Percentiles rank a stretch among this genome's conserved stretches.
Conservation (phyloP, 2,329 filamentous ascomycete genomes). For the Colletotrichum sidae region DNA sequence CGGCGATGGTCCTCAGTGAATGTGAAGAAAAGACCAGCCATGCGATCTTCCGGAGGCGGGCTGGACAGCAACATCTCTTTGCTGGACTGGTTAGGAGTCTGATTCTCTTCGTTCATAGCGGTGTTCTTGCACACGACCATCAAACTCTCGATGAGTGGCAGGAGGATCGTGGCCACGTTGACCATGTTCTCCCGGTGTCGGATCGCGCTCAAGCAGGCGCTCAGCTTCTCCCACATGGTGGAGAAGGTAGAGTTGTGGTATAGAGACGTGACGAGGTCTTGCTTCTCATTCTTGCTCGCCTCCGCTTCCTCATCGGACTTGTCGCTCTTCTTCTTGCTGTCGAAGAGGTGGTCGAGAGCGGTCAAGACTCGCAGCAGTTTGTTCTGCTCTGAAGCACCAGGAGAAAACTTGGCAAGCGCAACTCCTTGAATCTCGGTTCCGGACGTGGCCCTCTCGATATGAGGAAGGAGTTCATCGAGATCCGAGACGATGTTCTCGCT, state of each 20-base stretch:
- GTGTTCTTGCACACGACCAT: slow-evolving; percentile 99
- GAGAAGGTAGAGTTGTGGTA: slow-evolving; percentile 94
- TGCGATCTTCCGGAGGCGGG: slow-evolving; percentile 80
- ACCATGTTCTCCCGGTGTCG: slow-evolving; percentile 94
- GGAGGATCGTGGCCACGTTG: slow-evolving; percentile 93
- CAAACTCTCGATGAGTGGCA: slow-evolving; percentile 93
- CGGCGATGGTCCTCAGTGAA: slow-evolving; percentile 98
- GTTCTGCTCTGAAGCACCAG: slow-evolving; percentile 94
- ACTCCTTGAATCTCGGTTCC: slow-evolving; percentile 96
- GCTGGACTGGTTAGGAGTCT: slow-evolving; percentile 53
- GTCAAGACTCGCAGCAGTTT: slow-evolving; percentile 93
- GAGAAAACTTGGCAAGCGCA: slow-evolving; percentile 94
- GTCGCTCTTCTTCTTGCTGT: slow-evolving; percentile 76
- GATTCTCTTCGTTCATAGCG: slow-evolving; percentile 75
- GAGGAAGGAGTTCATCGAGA: slow-evolving; percentile 84
- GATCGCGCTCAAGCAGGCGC: slow-evolving; percentile 88
- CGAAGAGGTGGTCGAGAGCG: slow-evolving; percentile 95
- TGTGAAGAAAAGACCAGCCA: slow-evolving; percentile 93
- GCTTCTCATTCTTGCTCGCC: slow-evolving; percentile 72
- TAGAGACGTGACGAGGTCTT: slow-evolving; percentile 85
- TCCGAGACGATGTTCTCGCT: slow-evolving; percentile 88
- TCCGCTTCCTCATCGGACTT: slow-evolving; percentile 58
- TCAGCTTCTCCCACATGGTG: slow-evolving; percentile 91
- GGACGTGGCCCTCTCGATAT: slow-evolving; percentile 87
- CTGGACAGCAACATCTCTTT: slow-evolving; percentile 78